phyloP scores from a whole-genome alignment of 2,329 filamentous ascomycete species.

The Neofusicoccum parvum region DNA sequence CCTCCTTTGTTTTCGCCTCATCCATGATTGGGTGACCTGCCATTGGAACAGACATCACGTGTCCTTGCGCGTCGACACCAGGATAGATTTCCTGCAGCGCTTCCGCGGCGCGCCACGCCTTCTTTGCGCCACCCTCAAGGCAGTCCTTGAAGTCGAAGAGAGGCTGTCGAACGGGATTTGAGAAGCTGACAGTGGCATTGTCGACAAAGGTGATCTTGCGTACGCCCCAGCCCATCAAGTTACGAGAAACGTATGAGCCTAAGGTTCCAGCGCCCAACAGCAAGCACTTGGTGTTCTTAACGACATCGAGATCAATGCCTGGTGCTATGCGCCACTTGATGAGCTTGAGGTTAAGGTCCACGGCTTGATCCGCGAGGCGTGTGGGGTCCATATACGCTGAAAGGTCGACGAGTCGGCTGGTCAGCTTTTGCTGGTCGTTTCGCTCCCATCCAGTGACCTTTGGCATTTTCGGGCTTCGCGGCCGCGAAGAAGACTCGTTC shows the following conservation, averaged over 20 bases:
- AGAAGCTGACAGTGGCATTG: conserved; percentile 90
- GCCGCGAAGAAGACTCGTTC: conserved; percentile 23
- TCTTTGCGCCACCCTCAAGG: conserved; percentile 77
- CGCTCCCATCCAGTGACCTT: conserved; percentile 97
- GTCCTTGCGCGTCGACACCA: conserved; percentile 78
- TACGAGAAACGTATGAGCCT: conserved; percentile 89
- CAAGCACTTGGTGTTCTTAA: conserved; percentile 88
- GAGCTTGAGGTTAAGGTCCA: conserved; percentile 93
- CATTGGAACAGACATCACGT: conserved; percentile 90
- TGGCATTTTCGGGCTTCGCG: conserved; percentile 61
- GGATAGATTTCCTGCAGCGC: conserved; percentile 86
- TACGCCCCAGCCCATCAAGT: conserved; percentile 93
- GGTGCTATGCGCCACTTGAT: conserved; percentile 99
- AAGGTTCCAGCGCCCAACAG: conserved; percentile 90
- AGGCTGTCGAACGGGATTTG: conserved; percentile 93
- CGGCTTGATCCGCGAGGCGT: conserved; percentile 85
- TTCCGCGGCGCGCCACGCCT: conserved; percentile 79
- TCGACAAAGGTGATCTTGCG: conserved; percentile 95
- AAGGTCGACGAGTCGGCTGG: conserved; percentile 76
- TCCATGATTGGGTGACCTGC: conserved; percentile 85
- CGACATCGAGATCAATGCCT: conserved; percentile 79
- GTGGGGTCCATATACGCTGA: conserved; percentile 92
- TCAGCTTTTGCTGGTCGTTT: conserved; percentile 74
- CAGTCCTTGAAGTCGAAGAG: conserved; percentile 91
- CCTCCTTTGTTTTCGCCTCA: conserved; percentile 65